Percentiles rank a stretch among this genome's conserved stretches.
These are phyloP conservation scores for Neurospora sublineolata DNA, from an alignment of 495 filamentous ascomycete genomes.

Conservation along the genomic window DNA sequence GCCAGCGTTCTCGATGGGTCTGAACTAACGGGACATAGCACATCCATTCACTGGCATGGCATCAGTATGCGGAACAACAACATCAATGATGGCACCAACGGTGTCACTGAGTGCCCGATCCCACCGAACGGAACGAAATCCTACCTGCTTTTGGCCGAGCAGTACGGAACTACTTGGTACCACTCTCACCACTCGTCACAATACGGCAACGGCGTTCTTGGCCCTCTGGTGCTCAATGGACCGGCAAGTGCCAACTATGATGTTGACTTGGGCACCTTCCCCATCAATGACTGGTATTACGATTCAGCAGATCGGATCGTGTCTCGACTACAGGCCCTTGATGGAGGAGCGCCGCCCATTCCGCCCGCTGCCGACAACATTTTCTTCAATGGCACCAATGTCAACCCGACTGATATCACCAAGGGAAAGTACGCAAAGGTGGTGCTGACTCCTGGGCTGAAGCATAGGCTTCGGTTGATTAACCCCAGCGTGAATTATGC, in stretches of 20 bases:
- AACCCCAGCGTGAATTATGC: slow-evolving; percentile 40
- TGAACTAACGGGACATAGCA: neutral
- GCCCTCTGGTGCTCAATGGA: slow-evolving; percentile 45
- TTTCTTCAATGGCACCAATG: slow-evolving; percentile 25
- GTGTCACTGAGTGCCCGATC: slow-evolving; percentile 38
- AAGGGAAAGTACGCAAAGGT: slow-evolving; percentile 23
- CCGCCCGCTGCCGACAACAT: neutral
- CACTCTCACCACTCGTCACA: slow-evolving; percentile 45
- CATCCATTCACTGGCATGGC: slow-evolving; percentile 34
- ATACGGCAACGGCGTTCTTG: slow-evolving; percentile 39
- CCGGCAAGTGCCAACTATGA: slow-evolving; percentile 43
- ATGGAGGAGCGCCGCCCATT: neutral
- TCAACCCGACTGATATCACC: slow-evolving; percentile 18
- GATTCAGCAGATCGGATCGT: slow-evolving; percentile 13
- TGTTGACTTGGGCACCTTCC: slow-evolving; percentile 32
- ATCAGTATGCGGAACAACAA: slow-evolving; percentile 24
- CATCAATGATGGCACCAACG: slow-evolving; percentile 26
- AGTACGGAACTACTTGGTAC: slow-evolving; percentile 44
- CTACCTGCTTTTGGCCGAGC: slow-evolving; percentile 34
- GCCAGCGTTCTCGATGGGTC: neutral
- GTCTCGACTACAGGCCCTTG: neutral
- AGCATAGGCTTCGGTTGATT: slow-evolving; percentile 41
- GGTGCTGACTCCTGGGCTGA: slow-evolving; percentile 28
- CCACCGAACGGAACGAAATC: slow-evolving; percentile 27
- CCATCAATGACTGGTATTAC: slow-evolving; percentile 36